These are phyloP conservation scores for Ganoderma sinense DNA, from an alignment of 1,284 basidiomycete species.

Conservation along the genomic window DNA sequence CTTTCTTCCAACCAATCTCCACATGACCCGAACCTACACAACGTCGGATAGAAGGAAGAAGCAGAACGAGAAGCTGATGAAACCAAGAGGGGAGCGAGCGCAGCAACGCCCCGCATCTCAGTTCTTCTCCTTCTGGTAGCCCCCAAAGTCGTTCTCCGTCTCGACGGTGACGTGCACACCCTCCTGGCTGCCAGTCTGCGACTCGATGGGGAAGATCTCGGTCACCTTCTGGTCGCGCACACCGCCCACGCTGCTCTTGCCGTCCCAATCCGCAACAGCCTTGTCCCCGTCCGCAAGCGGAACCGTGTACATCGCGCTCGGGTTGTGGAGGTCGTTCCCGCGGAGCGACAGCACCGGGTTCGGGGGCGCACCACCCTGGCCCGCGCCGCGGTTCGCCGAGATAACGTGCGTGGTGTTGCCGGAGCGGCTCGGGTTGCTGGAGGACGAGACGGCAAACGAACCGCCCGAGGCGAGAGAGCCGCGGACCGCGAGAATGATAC, in stretches of 20 bases:
- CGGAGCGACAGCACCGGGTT: constrained; percentile 46
- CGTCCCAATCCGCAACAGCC: constrained; percentile 53
- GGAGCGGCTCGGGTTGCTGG: constrained; percentile 41
- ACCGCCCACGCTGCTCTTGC: constrained; percentile 58
- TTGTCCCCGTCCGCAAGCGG: constrained; percentile 73
- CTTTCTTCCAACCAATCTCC: neutral
- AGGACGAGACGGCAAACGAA: constrained; percentile 57
- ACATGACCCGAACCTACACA: neutral
- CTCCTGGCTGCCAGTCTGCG: constrained; percentile 22
- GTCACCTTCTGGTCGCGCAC: constrained; percentile 52
- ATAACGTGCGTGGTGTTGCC: constrained; percentile 52
- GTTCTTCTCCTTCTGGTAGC: constrained; percentile 28
- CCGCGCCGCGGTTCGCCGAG: constrained; percentile 47
- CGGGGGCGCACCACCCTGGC: constrained; percentile 14
- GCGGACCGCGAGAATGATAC: constrained; percentile 81
- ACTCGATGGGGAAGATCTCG: constrained; percentile 41
- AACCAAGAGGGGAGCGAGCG: neutral
- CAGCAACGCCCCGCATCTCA: constrained; percentile 12
- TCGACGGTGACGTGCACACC: constrained; percentile 47
- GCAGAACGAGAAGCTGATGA: neutral
- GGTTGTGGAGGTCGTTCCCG: constrained; percentile 36
- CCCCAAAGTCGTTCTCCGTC: constrained; percentile 40
- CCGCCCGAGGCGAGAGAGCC: constrained; percentile 75
- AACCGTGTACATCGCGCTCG: constrained; percentile 55
- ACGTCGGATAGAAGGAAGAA: neutral